Evolutionary conservation across 306 rosid species (phyloP).

Genomic region (Dicorynia guianensis): DNA sequence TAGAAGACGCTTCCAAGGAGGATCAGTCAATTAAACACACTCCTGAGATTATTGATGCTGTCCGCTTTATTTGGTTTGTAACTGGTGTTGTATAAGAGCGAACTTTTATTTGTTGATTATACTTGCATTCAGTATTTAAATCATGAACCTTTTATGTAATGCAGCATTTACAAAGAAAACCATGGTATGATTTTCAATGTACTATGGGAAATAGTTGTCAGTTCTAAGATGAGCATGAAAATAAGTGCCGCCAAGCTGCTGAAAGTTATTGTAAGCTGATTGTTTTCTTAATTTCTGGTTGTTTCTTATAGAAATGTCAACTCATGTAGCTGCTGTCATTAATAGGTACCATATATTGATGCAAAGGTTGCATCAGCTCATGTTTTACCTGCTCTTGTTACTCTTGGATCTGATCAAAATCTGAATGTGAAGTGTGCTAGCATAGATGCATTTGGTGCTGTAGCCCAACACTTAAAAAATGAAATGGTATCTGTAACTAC

Average conservation of each 20-base stretch:
- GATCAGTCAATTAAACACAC: constrained; percentile 58
- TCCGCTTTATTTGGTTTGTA: constrained; percentile 91
- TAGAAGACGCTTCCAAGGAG: constrained; percentile 66
- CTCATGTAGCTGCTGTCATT: constrained; percentile 32
- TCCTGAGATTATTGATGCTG: constrained; percentile 81
- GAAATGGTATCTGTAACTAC: constrained; percentile 66
- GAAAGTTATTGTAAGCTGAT: constrained; percentile 68
- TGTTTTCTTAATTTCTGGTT: constrained; percentile 41
- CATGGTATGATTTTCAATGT: constrained; percentile 74
- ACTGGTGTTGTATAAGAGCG: constrained; percentile 14
- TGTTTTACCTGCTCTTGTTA: constrained; percentile 83
- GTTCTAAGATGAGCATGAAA: constrained; percentile 70
- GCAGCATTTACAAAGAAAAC: constrained; percentile 80
- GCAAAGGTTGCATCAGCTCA: constrained; percentile 80
- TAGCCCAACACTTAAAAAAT: constrained; percentile 89
- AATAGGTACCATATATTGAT: constrained; percentile 79
- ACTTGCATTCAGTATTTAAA: constrained; percentile 33
- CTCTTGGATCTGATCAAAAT: constrained; percentile 86
- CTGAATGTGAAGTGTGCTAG: constrained; percentile 84
- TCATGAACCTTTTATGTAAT: constrained; percentile 43
- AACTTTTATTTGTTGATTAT: constrained; percentile 13
- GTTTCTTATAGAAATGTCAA: constrained; percentile 39
- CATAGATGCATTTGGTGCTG: constrained; percentile 88
- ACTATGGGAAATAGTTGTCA: constrained; percentile 94
- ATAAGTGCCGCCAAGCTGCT: constrained; percentile 72